Base-by-base conservation (phyloP, 2,329 filamentous ascomycete genomes). In the Penicillium sclerotigenum region DNA sequence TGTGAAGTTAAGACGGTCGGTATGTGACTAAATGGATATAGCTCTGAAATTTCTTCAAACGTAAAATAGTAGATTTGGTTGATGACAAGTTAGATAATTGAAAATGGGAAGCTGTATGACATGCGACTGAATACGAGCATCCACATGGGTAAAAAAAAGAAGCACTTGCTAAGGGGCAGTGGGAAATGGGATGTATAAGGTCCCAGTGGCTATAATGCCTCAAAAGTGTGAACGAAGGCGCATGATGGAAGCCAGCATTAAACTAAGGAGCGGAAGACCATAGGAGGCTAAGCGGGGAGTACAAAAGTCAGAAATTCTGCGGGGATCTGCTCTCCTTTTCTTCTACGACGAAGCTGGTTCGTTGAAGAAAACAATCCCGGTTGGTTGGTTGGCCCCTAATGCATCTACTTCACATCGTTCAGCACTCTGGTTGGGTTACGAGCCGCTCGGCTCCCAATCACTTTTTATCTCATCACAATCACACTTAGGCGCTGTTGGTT, bases 361-460 rank as follows among this genome's bases (percentile, higher is more conserved):
- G 56, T 54, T 42, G 34, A 34, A 28, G n/a, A 40, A 6, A 4
- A 7, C 5, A 2, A 29, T 53, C 33, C 42, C 42, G 24, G 48
- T 57, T 37, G 34, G 34, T 14, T 37, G 9, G 34, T 54, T 46
- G 50, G 50, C 47, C 55, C 51, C 64, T 64, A 66, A 60, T 66
- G 63, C 64, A 66, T 57, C 58, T 57, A 28, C 54, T 66, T 66
- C 64, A 65, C 64, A 60, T 60, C 33, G 46, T 41, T 22, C 18
- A 24, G 41, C 8, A 28, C 29, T 49, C 52, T 66, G 61, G 59
- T 66, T 66, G 64, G 64, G n/a, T 31, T 43, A 37, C 28, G 46
- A 58, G 58, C 59, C 61, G 59, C 64, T 56, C 62, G 59, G 59
- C 54, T 54, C 51, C 52, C 52, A 50, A 52, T 52, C 62, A 53